Percentiles rank a stretch among this genome's conserved stretches.
phyloP scores from a whole-genome alignment of 768 basidiomycete species.

The Lactarius tabidus region DNA sequence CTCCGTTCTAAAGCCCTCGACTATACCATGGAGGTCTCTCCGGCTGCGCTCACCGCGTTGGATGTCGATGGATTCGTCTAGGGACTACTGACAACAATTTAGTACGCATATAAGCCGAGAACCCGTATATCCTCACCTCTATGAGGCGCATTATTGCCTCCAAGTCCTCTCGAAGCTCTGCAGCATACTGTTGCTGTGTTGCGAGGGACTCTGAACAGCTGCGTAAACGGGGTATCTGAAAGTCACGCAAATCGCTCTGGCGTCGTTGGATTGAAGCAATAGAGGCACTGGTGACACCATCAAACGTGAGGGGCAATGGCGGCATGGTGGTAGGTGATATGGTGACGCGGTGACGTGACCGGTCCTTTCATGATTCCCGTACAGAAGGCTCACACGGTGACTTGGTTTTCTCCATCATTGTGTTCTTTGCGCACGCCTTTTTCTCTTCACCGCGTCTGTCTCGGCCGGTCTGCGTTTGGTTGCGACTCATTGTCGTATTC shows the following conservation, averaged over 20 bases:
- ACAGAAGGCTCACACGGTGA: too few relatives aligned
- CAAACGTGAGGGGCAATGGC: conserved; percentile 54
- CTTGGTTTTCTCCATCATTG: too few relatives aligned
- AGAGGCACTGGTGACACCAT: conserved; percentile 46
- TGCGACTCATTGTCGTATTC: too few relatives aligned
- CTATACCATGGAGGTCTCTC: conserved; percentile 36
- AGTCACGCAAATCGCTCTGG: conserved; percentile 56
- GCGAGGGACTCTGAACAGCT: conserved; percentile 64
- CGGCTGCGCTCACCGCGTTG: conserved; percentile 54
- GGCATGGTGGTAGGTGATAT: too few relatives aligned
- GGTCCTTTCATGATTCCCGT: too few relatives aligned
- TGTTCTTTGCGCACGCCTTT: too few relatives aligned
- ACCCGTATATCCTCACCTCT: conserved; percentile 46
- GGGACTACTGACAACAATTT: conserved; percentile 47
- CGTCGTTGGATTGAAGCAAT: conserved; percentile 53
- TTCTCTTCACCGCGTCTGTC: too few relatives aligned
- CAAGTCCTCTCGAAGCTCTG: conserved; percentile 74
- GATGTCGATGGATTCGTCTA: conserved; percentile 72
- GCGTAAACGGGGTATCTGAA: conserved; percentile 72
- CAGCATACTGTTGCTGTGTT: conserved; percentile 64
- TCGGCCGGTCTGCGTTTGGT: too few relatives aligned
- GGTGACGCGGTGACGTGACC: too few relatives aligned
- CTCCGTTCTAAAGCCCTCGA: conserved; percentile 41
- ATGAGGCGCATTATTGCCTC: conserved; percentile 56
- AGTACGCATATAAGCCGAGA: conserved; percentile 33